Percentiles rank a stretch among this genome's conserved stretches.
Evolutionary conservation across 495 filamentous ascomycete genomes (phyloP).

Genomic region (Neurospora sp.): DNA sequence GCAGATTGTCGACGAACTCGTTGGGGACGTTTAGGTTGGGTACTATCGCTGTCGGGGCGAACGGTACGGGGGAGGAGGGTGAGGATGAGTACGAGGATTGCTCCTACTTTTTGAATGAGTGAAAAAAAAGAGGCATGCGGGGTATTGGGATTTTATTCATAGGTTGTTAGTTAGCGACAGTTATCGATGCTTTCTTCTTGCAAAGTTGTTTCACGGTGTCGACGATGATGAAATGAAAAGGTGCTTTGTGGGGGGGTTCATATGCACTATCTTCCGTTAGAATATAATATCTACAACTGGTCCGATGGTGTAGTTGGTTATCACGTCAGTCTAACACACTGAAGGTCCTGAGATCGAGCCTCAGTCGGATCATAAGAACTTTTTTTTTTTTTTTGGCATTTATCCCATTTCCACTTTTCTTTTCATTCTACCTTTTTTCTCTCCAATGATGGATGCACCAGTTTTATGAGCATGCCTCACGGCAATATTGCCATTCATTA

Average conservation of each 20-base stretch:
- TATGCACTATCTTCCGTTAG: background rate
- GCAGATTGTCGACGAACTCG: constrained; percentile 13
- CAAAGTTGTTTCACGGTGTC: background rate
- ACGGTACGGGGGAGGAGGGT: background rate
- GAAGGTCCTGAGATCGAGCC: background rate
- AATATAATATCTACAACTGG: background rate
- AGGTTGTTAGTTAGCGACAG: background rate
- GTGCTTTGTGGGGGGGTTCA: background rate
- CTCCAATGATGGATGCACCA: background rate
- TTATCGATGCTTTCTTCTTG: background rate
- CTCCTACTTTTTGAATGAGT: constrained; percentile 5
- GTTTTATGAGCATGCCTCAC: background rate
- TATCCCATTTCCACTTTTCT: background rate
- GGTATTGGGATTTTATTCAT: background rate
- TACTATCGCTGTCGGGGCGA: background rate
- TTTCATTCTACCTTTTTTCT: background rate
- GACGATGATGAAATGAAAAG: background rate
- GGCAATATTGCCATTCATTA: background rate
- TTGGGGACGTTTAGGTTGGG: constrained; percentile 14
- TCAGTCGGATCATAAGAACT: background rate
- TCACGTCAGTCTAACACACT: background rate
- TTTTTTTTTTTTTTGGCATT: background rate
- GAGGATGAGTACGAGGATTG: constrained; percentile 4
- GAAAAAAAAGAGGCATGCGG: background rate
- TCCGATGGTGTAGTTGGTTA: background rate